Conservation (phyloP, 306 rosid genomes). For the Lablab purpureus region DNA sequence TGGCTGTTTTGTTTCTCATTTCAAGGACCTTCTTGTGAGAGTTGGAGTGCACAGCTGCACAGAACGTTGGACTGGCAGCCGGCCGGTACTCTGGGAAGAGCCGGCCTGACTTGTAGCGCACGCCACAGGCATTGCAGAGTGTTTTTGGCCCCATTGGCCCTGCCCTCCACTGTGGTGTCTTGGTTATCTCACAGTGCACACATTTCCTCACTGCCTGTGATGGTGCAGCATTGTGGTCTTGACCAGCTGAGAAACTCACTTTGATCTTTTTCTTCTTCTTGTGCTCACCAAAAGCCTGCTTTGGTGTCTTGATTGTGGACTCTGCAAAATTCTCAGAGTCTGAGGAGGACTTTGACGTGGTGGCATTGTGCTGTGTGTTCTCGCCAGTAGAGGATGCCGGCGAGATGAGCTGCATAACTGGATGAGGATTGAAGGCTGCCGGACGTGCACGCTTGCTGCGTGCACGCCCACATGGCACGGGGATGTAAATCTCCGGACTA, state of each 20-base stretch:
- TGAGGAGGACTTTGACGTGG: conserved; percentile 46
- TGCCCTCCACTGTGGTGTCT: conserved; percentile 79
- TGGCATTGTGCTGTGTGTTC: conserved; percentile 39
- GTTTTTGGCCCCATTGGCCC: conserved; percentile 79
- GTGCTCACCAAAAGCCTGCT: conserved; percentile 37
- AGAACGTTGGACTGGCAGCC: conserved; percentile 69
- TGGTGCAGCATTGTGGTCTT: conserved; percentile 43
- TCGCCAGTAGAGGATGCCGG: conserved; percentile 71
- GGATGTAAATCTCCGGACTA: conserved; percentile 53
- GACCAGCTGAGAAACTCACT: conserved; percentile 47
- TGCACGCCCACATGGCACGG: conserved; percentile 47
- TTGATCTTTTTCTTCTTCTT: conserved; percentile 58
- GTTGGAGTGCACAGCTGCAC: conserved; percentile 73
- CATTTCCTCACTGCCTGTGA: conserved; percentile 53
- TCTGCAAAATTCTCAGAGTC: conserved; percentile 70
- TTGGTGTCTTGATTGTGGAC: conserved; percentile 46
- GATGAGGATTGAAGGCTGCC: conserved; percentile 71
- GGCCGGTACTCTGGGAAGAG: conserved; percentile 74
- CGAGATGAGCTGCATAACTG: conserved; percentile 62
- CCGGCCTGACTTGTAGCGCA: conserved; percentile 70
- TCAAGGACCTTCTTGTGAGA: conserved; percentile 76
- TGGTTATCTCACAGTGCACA: conserved; percentile 65
- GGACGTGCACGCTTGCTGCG: conserved; percentile 71
- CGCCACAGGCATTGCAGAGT: conserved; percentile 77
- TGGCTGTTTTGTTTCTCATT: conserved; percentile 50